Conservation (phyloP, 495 filamentous ascomycete genomes). For the Bombardia bombarda region DNA sequence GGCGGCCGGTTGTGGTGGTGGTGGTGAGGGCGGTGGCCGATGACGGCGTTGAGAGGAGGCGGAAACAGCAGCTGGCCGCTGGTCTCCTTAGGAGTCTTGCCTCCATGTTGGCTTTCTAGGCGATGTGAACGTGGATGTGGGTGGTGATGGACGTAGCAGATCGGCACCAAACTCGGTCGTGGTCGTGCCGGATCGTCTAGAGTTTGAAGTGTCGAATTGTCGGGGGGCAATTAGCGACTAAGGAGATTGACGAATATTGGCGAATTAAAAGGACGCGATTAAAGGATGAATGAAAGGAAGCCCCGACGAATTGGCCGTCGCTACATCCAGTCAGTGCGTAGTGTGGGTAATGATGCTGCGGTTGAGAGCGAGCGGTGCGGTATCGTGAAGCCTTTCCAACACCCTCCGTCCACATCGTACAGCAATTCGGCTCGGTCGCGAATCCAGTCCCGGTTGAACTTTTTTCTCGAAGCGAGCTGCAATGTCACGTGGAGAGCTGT, state of each 20-base stretch:
- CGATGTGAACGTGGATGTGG: neutral
- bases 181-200: neutral
- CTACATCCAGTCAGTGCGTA: neutral
- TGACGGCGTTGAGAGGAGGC: too few relatives aligned
- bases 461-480: neutral
- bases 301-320: neutral
- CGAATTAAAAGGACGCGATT: neutral
- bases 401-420: neutral
- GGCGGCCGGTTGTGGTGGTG: neutral
- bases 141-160: neutral
- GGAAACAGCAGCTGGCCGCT: slow-evolving; percentile 14
- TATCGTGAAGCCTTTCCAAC: neutral
- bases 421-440: neutral
- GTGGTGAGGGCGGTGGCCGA: neutral
- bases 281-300: neutral
- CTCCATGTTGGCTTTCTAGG: slow-evolving; percentile 8
- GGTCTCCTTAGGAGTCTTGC: slow-evolving; percentile 8
- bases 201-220: neutral
- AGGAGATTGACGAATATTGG: neutral
- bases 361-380: neutral
- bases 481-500: slow-evolving; percentile 20
- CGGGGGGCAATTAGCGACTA: neutral
- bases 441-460: neutral
- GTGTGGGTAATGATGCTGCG: neutral
- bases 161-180: neutral